Base-by-base conservation (phyloP, 345 rosid species). In the Leavenworthia alabamica region DNA sequence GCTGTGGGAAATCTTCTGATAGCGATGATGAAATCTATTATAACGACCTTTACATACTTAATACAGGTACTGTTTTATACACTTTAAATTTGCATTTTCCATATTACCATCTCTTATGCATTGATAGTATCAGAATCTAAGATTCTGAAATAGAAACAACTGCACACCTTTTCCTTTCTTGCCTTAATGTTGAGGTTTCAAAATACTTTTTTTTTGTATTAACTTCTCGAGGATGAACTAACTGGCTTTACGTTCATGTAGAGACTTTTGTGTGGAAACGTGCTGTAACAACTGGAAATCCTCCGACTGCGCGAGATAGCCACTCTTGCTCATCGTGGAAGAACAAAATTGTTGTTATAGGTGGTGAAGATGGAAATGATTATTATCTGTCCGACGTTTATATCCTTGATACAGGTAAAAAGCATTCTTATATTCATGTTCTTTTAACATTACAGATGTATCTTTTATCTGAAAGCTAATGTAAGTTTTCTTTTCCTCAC, bases 361-460 rank as follows among this genome's bases (percentile, higher is more conserved):
- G 99, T 40, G 99, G 99, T 44, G 99, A 93, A 86, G 94, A 93
- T 81, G 92, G 84, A 17, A 84, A 79, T 71, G 99, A 93, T 80
- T 86, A 79, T 71, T 93, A 90, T 72, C 69, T 90, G 73, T 87
- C 96, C 13, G 99, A 93, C 80, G 99, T 88, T 42, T 92, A 93
- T 74, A 72, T 93, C 58, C 85, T 93, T 74, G 96, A 93, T 74
- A 72, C 99, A 83, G 97, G 99, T 89, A 6, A 6, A 31, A 33
- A 35, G 1, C 22, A 27, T 75, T 57, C 24, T 37, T 37, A 35
- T 20, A 14, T 41, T 28, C 43, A 45, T 39, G 2, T 43, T 49
- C 7, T 51, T 36, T 29, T 67, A 53, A 27, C 17, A 17, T 65
- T 59, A 50, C 61, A 22, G 24, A 35, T 14, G 27, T 40, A 44